These are phyloP conservation scores for Trichoderma sp. DNA, from an alignment of 2,329 filamentous ascomycete genomes.

Conservation along the genomic window DNA sequence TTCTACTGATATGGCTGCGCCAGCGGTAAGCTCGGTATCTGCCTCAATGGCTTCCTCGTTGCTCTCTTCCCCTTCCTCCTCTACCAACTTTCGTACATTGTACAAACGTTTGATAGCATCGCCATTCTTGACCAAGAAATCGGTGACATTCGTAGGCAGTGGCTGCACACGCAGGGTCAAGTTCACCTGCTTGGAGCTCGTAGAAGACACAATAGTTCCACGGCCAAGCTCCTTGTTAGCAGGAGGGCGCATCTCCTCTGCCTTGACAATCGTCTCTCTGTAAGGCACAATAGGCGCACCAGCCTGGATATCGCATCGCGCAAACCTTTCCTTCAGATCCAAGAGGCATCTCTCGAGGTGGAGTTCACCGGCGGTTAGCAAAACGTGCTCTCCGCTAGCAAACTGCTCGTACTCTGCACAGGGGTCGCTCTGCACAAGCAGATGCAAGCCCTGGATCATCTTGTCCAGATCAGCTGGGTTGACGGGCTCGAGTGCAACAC, in stretches of 20 bases:
- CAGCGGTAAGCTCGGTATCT: conserved; percentile 60
- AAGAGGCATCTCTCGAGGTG: conserved; percentile 93
- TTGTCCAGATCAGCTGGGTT: conserved; percentile 90
- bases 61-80: conserved; percentile 39
- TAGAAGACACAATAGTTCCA: conserved; percentile 73
- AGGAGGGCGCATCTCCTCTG: conserved; percentile 88
- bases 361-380: conserved; percentile 89
- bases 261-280: conserved; percentile 84
- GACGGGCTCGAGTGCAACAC: conserved; percentile 90
- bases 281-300: conserved; percentile 95
- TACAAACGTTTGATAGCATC: conserved; percentile 79
- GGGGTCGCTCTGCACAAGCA: conserved; percentile 92
- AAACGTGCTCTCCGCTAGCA: conserved; percentile 89
- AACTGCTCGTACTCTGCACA: conserved; percentile 96
- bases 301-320: conserved; percentile 90
- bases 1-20: conserved; percentile 64
- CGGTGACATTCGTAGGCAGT: conserved; percentile 74
- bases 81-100: conserved; percentile 60
- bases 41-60: conserved; percentile 43
- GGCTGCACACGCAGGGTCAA: conserved; percentile 77
- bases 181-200: conserved; percentile 82
- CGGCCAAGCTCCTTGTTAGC: conserved; percentile 83
- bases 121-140: conserved; percentile 80
- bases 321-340: conserved; percentile 89
- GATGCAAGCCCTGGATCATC: conserved; percentile 84